A percentile compares a stretch with the other conserved stretches of the same genome.
These are phyloP conservation scores for Irpex rosettiformis DNA, from an alignment of 1,284 basidiomycete genomes.

Conservation along the genomic window DNA sequence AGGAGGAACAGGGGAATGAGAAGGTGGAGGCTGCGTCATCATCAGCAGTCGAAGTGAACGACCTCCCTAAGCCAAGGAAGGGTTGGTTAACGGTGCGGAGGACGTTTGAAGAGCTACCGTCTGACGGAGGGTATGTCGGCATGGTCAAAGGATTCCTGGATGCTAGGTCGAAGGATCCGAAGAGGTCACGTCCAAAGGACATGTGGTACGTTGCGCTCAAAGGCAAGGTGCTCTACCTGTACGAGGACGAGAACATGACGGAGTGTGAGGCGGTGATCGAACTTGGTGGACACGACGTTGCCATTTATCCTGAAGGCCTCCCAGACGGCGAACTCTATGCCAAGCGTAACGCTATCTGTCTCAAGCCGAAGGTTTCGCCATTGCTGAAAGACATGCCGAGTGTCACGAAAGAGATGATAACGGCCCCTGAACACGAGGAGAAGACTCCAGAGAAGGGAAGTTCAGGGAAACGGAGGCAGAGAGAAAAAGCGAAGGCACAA, in stretches of 20 bases:
- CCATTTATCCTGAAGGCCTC: constrained; percentile 69
- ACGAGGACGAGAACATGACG: constrained; percentile 84
- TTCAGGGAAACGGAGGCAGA: constrained; percentile 37
- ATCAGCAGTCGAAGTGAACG: constrained; percentile 41
- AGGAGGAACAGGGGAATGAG: constrained; percentile 22
- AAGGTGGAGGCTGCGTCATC: constrained; percentile 27
- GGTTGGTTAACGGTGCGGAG: constrained; percentile 85
- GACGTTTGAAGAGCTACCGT: constrained; percentile 66
- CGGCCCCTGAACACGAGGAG: constrained; percentile 36
- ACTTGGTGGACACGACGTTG: constrained; percentile 70
- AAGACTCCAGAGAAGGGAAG: constrained; percentile 34
- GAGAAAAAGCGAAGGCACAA: constrained; percentile 39
- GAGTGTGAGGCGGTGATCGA: constrained; percentile 87
- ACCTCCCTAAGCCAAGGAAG: constrained; percentile 63
- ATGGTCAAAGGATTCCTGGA: constrained; percentile 73
- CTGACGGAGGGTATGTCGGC: constrained; percentile 65
- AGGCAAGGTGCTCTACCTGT: constrained; percentile 85
- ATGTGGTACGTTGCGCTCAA: constrained; percentile 89
- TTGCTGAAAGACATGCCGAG: constrained; percentile 40
- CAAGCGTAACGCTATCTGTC: constrained; percentile 82
- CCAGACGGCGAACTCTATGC: constrained; percentile 85
- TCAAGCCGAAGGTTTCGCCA: constrained; percentile 50
- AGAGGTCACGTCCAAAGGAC: constrained; percentile 77
- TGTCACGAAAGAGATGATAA: constrained; percentile 51
- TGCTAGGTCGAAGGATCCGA: constrained; percentile 74